A percentile compares a stretch with the other conserved stretches of the same genome.
These are phyloP conservation scores for Penicillium crustosum DNA, from an alignment of 2,329 filamentous ascomycete genomes.

Conservation along the genomic window DNA sequence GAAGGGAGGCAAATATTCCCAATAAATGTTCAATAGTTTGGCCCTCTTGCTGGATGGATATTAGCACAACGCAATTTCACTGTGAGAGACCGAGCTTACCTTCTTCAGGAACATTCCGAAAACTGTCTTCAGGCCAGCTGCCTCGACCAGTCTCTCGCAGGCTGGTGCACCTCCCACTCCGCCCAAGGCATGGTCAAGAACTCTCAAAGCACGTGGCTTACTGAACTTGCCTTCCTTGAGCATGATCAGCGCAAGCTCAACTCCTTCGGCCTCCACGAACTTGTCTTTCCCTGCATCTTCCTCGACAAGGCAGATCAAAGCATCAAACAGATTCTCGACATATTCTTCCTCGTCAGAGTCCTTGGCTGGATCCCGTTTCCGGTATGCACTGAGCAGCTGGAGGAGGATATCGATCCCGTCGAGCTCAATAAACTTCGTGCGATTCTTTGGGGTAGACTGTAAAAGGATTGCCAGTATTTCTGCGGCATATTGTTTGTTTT, in stretches of 20 bases:
- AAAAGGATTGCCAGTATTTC: constrained; percentile 88
- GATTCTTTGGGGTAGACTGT: constrained; percentile 69
- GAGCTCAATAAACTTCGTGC: constrained; percentile 60
- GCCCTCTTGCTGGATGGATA: constrained; percentile 55
- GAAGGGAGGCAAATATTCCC: constrained; percentile 77
- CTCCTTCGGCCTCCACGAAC: constrained; percentile 85
- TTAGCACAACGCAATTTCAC: constrained; percentile 17
- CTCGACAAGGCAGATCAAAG: constrained; percentile 76
- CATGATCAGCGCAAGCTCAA: constrained; percentile 91
- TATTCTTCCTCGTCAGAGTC: constrained; percentile 91
- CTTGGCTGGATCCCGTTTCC: constrained; percentile 79
- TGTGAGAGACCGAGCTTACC: constrained; percentile 24
- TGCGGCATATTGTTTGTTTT: constrained; percentile 94
- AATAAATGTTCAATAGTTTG: constrained; percentile 75
- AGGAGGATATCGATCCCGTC: constrained; percentile 78
- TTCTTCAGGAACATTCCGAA: constrained; percentile 90
- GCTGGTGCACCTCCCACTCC: constrained; percentile 60
- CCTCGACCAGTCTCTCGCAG: constrained; percentile 76
- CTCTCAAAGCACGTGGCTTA: constrained; percentile 72
- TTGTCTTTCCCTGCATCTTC: constrained; percentile 72
- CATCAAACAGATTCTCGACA: constrained; percentile 90
- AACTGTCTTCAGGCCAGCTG: constrained; percentile 76
- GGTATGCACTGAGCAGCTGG: constrained; percentile 79
- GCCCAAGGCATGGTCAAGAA: constrained; percentile 78
- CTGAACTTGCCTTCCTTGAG: constrained; percentile 83